Evolutionary conservation across 140 eudicot species (phyloP), one percentile per base, ranked within the genome.

Genomic region (Anethum foeniculum): DNA sequence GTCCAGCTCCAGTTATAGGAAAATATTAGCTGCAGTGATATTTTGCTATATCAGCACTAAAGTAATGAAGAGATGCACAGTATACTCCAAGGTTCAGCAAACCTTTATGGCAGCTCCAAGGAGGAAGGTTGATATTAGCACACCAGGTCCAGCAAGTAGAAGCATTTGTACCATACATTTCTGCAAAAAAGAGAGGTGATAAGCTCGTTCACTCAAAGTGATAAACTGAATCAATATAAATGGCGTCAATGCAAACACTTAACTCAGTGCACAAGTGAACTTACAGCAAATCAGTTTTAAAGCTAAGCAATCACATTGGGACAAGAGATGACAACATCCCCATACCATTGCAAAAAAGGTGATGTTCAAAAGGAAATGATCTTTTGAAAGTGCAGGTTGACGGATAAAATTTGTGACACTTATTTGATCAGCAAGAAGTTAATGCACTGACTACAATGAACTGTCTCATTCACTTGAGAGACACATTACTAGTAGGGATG

Each of bases 81-180:
- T n/a, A 64, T 16, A 74, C 54, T 47, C 39, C 38, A 51, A 23
- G 74, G 65, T 75, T 75, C 75, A 64, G 71, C 85, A 81, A 62
- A 94, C 99, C 99, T 94, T 94, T 36, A 94, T 68, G 34, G 93
- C 95, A 52, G 97, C 77, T 56, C 99, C 99, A 82, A 94, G 92
- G 85, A 85, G 87, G 84, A 90, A 88, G 58, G 99, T 94, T 54
- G 99, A 94, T 38, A 94, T 87, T 51, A 94, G 86, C 74, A 94
- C 99, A 79, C 99, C 99, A 47, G 99, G 99, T 32, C 96, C 99
- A 80, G 99, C 99, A 90, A 94, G 99, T 75, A 94, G 69, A 79
- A 94, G 36, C 99, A 94, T 94, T 83, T 94, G 99, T 73, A 86
- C 89, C 75, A 90, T 86, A 83, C 97, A 94, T 83, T 88, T 92